phyloP scores from a whole-genome alignment of 31 red algal genomes.

The Bonnemaisonia californica region DNA sequence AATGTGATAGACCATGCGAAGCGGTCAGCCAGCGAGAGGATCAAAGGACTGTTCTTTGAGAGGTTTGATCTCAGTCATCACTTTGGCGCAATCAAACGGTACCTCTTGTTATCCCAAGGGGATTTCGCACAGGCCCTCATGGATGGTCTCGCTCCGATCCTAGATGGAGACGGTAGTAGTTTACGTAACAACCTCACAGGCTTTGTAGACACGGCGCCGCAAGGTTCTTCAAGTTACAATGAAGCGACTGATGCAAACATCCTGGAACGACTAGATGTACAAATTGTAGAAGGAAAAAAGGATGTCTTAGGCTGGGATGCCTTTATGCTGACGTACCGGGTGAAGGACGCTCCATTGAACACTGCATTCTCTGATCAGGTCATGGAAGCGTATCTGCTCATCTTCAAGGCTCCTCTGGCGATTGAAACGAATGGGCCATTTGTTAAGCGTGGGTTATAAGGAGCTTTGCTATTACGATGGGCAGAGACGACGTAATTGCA shows the following conservation, averaged over 20 bases:
- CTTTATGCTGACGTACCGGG: conserved; percentile 84
- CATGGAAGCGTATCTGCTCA: conserved; percentile 84
- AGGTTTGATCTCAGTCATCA: conserved; percentile 82
- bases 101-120: conserved; percentile 85
- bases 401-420: conserved; percentile 84
- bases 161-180: conserved; percentile 71
- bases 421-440: conserved; percentile 80
- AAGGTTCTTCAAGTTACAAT: conserved; percentile 72
- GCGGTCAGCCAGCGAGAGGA: conserved; percentile 57
- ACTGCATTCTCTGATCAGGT: conserved; percentile 86
- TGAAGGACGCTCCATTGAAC: conserved; percentile 90
- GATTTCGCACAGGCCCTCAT: conserved; percentile 89
- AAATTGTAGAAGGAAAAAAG: conserved; percentile 49
- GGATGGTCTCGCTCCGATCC: conserved; percentile 72
- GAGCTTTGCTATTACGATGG: conserved; percentile 59
- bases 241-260: conserved; percentile 75
- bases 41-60: conserved; percentile 84
- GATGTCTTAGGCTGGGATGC: conserved; percentile 78
- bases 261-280: conserved; percentile 85
- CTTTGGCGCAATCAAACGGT: conserved; percentile 76
- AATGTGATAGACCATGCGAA: conserved; percentile 49
- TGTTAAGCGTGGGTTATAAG: conserved; percentile 61
- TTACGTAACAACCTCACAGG: conserved; percentile 82
- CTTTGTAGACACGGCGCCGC: conserved; percentile 72
- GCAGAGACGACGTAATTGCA: conserved; percentile 11